A percentile compares a stretch with the other conserved stretches of the same genome.
These are phyloP conservation scores for Dionaea muscipula DNA, from an alignment of 179 eudicot species.

Conservation along the genomic window DNA sequence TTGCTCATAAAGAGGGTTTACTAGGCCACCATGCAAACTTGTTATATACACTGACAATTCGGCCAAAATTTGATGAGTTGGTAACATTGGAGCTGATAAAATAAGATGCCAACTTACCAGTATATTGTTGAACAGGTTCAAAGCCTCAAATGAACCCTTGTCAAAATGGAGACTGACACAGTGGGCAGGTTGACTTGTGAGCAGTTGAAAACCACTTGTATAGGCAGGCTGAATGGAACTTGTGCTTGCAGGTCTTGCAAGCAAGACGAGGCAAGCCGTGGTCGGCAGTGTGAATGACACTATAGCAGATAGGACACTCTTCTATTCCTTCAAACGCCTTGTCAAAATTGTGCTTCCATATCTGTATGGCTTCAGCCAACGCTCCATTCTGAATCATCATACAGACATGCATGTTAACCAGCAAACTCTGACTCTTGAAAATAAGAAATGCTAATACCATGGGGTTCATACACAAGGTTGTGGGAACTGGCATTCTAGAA, in stretches of 20 bases:
- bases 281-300: conserved; percentile 78
- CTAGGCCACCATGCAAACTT: too few relatives aligned
- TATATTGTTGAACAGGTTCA: too few relatives aligned
- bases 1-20: too few relatives aligned
- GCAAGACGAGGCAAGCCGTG: conserved; percentile 94
- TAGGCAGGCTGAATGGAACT: conserved; percentile 89
- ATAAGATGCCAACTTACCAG: too few relatives aligned
- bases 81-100: too few relatives aligned
- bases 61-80: too few relatives aligned
- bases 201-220: conserved; percentile 98
- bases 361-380: conserved; percentile 84
- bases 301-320: conserved; percentile 97
- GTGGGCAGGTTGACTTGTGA: conserved; percentile 88
- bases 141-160: too few relatives aligned
- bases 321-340: conserved; percentile 97
- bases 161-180: conserved; percentile 92
- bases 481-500: too few relatives aligned
- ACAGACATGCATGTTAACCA: background rate
- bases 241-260: conserved; percentile 96
- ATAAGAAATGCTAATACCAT: too few relatives aligned
- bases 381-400: conserved; percentile 67
- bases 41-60: too few relatives aligned
- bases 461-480: too few relatives aligned
- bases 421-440: too few relatives aligned
- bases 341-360: conserved; percentile 91